Evolutionary conservation across 75 land plant species (phyloP), one percentile per base, ranked within the genome.

Genomic region (Cunninghamia lanceolata): DNA sequence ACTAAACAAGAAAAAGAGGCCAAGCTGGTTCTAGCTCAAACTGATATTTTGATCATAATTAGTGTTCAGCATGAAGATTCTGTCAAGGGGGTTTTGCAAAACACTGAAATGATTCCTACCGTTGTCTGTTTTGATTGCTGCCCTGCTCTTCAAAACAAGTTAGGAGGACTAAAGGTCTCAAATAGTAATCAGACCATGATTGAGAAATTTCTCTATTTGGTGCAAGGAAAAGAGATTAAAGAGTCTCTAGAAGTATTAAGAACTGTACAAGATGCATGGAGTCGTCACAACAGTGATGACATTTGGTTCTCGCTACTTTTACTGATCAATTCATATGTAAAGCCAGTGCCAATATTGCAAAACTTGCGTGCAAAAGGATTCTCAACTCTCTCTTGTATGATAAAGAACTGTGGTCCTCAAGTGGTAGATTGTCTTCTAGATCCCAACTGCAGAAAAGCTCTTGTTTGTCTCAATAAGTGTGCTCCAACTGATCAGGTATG

Each of bases 401-500:
- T 93, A n/a, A 93, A 90, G 86, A 98, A 98, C 90, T 98, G 99
- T 84, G 91, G 98, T 3, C 63, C 88, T 36, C 90, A 98, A 87
- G 89, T 98, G 50, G 39, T 96, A 81, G 88, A 92, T 73, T 98
- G 99, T 86, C 85, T 98, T 32, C 43, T 96, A 83, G 96, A 98
- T 87, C 94, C 99, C 34, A 90, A 92, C 79, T 98, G 99, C 80
- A 89, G 99, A 82, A 93, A 96, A 86, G 98, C 99, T 71, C 92
- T 98, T 40, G 92, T 89, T 82, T 96, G 99, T 84, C 84, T 98
- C 75, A 93, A 94, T 47, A 85, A 85, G 35, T 98, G 99, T 86
- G 90, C 95, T 40, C 99, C 99, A 19, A 93, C 95, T 5, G 99
- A 98, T 85, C 99, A 98, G 86, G 99, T 98, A 46, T 96, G 99